These are phyloP conservation scores for Pachyrhizus erosus DNA, from an alignment of 306 rosid species.

Conservation along the genomic window DNA sequence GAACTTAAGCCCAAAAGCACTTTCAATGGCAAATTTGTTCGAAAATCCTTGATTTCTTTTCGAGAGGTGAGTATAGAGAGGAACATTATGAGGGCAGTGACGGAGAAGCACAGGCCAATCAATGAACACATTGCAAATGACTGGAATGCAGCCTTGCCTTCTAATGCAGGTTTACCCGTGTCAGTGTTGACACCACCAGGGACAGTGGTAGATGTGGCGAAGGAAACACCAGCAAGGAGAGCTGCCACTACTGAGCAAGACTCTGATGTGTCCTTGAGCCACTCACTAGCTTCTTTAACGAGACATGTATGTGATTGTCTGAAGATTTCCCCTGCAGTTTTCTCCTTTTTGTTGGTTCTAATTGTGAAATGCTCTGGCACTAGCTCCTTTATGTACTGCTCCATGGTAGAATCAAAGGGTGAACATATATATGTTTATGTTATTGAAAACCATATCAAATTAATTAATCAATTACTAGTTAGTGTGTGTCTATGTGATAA, in stretches of 20 bases:
- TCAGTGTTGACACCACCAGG: conserved; percentile 48
- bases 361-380: conserved; percentile 28
- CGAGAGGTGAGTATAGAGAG: conserved; percentile 58
- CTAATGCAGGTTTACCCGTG: conserved; percentile 45
- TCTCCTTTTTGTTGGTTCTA: neutral
- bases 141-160: conserved; percentile 39
- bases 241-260: conserved; percentile 55
- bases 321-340: conserved; percentile 37
- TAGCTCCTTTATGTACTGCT: conserved; percentile 25
- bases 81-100: conserved; percentile 62
- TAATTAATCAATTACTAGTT: too few species aligned
- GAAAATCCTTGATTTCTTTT: conserved; percentile 54
- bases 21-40: conserved; percentile 46
- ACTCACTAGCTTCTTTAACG: neutral
- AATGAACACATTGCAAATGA: conserved; percentile 51
- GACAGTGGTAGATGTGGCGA: conserved; percentile 41
- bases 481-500: too few species aligned
- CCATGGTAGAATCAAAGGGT: neutral
- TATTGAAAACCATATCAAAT: too few species aligned
- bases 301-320: neutral
- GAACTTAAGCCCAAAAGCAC: conserved; percentile 52
- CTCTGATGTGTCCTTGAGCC: conserved; percentile 50
- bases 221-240: conserved; percentile 47
- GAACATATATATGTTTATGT: too few species aligned
- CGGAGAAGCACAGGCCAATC: conserved; percentile 57